Conservation (phyloP, 1,284 basidiomycete genomes). For the Ceratobasidium sp. region DNA sequence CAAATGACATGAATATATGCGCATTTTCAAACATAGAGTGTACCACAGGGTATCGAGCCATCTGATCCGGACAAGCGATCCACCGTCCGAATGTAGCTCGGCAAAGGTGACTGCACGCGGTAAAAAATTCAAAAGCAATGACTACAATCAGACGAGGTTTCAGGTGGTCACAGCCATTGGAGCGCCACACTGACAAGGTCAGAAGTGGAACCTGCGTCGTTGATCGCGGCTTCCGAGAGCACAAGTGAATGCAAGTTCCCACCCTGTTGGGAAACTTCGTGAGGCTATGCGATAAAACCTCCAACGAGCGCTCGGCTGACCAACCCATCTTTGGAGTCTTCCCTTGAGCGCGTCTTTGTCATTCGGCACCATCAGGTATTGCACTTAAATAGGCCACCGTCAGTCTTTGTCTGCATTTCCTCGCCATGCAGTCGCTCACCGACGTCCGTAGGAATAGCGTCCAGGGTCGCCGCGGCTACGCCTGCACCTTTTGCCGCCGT, state of each 20-base stretch:
- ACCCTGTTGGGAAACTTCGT: background rate
- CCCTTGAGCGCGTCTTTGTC: constrained; percentile 2
- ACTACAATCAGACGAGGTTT: background rate
- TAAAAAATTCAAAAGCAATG: background rate
- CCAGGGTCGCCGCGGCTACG: constrained; percentile 38
- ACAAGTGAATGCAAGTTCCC: background rate
- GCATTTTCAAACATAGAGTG: no score
- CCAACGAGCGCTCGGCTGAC: background rate
- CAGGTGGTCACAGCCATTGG: background rate
- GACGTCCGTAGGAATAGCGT: constrained; percentile 9
- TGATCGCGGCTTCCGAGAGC: background rate
- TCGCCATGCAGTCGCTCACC: constrained; percentile 8
- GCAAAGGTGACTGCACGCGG: background rate
- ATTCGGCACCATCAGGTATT: background rate
- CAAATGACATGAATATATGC: no score
- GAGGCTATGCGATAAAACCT: constrained; percentile 20
- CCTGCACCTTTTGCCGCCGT: constrained; percentile 35
- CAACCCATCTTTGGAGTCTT: no score
- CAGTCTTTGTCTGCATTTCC: background rate
- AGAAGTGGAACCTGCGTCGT: background rate
- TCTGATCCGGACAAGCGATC: no score
- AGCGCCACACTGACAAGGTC: no score
- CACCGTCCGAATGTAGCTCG: background rate
- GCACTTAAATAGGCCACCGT: constrained; percentile 2
- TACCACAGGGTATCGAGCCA: no score